phyloP scores from a whole-genome alignment of 495 filamentous ascomycete species.

The Aspergillus bertholletiae region DNA sequence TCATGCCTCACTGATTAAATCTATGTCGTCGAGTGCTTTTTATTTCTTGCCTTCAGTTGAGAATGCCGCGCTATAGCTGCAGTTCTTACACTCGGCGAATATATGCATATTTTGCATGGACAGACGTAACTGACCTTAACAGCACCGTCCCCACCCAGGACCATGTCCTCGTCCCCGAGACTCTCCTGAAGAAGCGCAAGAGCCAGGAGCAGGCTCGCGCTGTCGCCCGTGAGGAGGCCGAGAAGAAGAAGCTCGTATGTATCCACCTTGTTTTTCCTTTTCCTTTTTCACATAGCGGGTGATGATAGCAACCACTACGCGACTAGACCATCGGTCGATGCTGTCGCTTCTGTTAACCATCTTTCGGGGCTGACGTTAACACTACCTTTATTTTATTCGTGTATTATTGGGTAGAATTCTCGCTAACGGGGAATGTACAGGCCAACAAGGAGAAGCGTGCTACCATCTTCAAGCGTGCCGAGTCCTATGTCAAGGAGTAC shows the following conservation, averaged over 20 bases:
- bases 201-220: constrained; percentile 96
- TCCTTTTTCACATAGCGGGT: constrained; percentile 28
- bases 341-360: constrained; percentile 95
- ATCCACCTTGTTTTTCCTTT: constrained; percentile 19
- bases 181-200: constrained; percentile 99
- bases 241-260: constrained; percentile 89
- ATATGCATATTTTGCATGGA: constrained; percentile 57
- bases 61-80: constrained; percentile 87
- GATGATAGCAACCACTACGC: constrained; percentile 78
- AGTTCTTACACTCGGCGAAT: constrained; percentile 86
- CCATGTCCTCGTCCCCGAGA: constrained; percentile 94
- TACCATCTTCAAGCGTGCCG: constrained; percentile 99
- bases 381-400: constrained; percentile 18
- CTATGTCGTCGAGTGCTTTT: constrained; percentile 70
- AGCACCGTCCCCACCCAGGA: constrained; percentile 85
- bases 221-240: constrained; percentile 71
- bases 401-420: constrained; percentile 11
- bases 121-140: constrained; percentile 67
- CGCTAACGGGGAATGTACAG: constrained; percentile 54
- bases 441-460: constrained; percentile 95
- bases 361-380: constrained; percentile 96
- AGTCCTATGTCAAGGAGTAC: constrained; percentile 99
- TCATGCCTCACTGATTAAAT: constrained; percentile 73
- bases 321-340: constrained; percentile 94
- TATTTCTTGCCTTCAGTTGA: constrained; percentile 55